Base-by-base conservation (phyloP, 2,329 filamentous ascomycete genomes). In the Penicillium sclerotigenum region DNA sequence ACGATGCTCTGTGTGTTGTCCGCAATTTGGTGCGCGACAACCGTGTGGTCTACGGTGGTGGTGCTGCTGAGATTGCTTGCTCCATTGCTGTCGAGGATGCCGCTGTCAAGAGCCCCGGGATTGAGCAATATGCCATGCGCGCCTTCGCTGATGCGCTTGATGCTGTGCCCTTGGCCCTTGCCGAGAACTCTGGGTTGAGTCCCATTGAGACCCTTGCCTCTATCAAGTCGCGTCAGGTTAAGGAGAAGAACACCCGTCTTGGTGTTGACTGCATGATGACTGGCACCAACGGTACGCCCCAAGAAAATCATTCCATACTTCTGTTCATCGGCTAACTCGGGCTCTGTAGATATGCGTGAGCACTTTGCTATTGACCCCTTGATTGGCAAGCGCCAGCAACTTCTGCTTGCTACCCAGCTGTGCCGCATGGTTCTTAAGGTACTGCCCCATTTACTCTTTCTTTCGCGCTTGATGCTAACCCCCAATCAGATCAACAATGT, bases 71-170 rank as follows among this genome's bases (percentile, higher is more conserved):
- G 76, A 95, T 99, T 72, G 92, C 95, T 60, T 99, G 95, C 81
- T 96, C 91, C 22, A 80, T 99, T 53, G 94, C 94, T 3, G 93
- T 99, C 43, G 93, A 97, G 76, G 92, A 97, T 68, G 93, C 91
- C 26, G 93, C 93, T 41, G 87, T 92, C 70, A 90, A 96, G 86
- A 96, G 91, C 50, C 90, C 92, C 24, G 94, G 94, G n/a, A 85
- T 99, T 37, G 93, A 97, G 78, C 94, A 99, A 78, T 99, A 99
- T 76, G 92, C 93, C 63, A 99, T 99, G 93, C 90, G 94, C 59
- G 94, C 94, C 24, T 99, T 99, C 72, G 85, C 94, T 59, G 93
- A 97, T 75, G 95, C 94, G 5, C 85, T 99, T 34, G 94, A 99
- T 75, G 83, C 90, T 1, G 83, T 99, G 1, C 94, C 94, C 33